phyloP scores from a whole-genome alignment of 1,284 basidiomycete species.

The Boletus mariae region DNA sequence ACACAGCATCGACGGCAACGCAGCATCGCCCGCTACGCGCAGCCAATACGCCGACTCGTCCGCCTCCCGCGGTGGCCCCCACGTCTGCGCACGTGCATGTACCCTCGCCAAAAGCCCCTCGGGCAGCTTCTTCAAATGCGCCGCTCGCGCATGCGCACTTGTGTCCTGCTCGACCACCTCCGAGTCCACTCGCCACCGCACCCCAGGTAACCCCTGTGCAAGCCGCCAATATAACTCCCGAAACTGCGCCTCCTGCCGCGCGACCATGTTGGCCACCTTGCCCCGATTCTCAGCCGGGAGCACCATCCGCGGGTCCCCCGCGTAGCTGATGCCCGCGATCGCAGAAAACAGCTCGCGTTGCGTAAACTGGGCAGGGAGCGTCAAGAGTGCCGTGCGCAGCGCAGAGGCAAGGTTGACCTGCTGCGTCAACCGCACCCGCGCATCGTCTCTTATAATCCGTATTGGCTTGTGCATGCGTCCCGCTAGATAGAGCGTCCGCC shows the following conservation, averaged over 20 bases:
- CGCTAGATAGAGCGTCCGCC: constrained; percentile 91
- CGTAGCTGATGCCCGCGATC: constrained; percentile 86
- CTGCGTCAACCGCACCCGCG: constrained; percentile 86
- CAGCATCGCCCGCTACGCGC: constrained; percentile 61
- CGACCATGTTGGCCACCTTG: constrained; percentile 93
- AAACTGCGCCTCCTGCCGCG: constrained; percentile 80
- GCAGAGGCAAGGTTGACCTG: constrained; percentile 92
- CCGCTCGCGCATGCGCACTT: constrained; percentile 59
- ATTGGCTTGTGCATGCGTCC: constrained; percentile 98
- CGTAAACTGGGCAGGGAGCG: constrained; percentile 67
- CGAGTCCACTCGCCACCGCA: constrained; percentile 59
- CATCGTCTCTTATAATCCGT: constrained; percentile 83
- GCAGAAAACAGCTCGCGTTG: constrained; percentile 83
- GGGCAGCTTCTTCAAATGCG: constrained; percentile 76
- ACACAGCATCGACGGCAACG: constrained; percentile 53
- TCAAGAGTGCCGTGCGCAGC: constrained; percentile 77
- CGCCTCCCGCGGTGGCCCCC: constrained; percentile 36
- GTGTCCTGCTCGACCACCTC: constrained; percentile 67
- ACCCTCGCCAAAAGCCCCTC: constrained; percentile 57
- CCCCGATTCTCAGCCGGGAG: constrained; percentile 92
- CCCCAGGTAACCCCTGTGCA: constrained; percentile 71
- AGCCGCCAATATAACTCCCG: constrained; percentile 82
- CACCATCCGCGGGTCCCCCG: constrained; percentile 90
- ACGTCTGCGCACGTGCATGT: constrained; percentile 45
- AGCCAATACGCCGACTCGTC: constrained; percentile 79